Conservation (phyloP, 2,329 filamentous ascomycete species). For the Aspergillus melleus region DNA sequence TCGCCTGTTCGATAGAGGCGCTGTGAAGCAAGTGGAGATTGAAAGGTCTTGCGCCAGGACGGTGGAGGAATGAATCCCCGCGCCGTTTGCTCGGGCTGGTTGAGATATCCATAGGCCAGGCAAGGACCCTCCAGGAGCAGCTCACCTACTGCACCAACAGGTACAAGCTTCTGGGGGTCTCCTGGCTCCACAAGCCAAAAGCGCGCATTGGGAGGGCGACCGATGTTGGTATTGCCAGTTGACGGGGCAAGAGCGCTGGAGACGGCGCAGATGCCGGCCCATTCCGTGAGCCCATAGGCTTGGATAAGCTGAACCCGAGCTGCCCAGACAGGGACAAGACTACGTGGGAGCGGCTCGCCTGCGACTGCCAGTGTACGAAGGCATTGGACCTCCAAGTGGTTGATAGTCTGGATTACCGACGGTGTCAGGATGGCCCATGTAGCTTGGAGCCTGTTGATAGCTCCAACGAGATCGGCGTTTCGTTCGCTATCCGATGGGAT, state of each 20-base stretch:
- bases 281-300: neutral
- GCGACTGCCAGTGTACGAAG: too few relatives aligned
- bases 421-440: too few relatives aligned
- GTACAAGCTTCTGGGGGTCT: neutral
- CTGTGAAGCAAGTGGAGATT: neutral
- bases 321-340: neutral
- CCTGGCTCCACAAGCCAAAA: neutral
- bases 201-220: neutral
- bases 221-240: neutral
- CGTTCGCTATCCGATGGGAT: slow-evolving; percentile 4
- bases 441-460: too few relatives aligned
- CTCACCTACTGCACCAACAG: neutral
- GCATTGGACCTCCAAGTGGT: too few relatives aligned
- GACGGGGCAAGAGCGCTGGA: neutral
- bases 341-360: too few relatives aligned
- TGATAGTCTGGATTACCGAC: too few relatives aligned
- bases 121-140: neutral
- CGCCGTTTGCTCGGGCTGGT: neutral
- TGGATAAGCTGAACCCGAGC: neutral
- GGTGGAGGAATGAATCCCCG: neutral
- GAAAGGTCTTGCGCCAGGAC: neutral
- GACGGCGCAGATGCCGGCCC: neutral
- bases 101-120: neutral
- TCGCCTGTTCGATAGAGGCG: neutral
- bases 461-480: too few relatives aligned